phyloP scores from a whole-genome alignment of 106 monocot genomes.

The Vanilla planifolia region DNA sequence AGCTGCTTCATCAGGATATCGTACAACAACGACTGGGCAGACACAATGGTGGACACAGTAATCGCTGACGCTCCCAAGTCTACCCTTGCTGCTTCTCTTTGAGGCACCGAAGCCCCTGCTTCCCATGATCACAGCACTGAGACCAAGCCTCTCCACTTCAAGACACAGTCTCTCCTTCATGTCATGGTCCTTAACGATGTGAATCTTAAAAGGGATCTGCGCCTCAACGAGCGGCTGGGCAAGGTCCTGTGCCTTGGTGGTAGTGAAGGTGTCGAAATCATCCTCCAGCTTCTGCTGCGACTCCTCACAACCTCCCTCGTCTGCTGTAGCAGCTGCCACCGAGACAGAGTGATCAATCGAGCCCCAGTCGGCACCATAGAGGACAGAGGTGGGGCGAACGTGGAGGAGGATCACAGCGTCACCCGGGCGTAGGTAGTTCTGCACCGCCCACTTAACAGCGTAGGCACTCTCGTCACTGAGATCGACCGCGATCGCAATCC shows the following conservation, averaged over 20 bases:
- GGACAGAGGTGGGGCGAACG: conserved; percentile 52
- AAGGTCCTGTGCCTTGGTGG: conserved; percentile 41
- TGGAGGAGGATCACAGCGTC: conserved; percentile 64
- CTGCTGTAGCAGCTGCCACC: neutral
- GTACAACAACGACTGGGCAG: conserved; percentile 49
- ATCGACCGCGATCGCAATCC: conserved; percentile 56
- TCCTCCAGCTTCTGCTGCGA: conserved; percentile 64
- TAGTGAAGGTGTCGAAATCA: conserved; percentile 52
- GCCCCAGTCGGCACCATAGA: conserved; percentile 68
- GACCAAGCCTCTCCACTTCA: conserved; percentile 52
- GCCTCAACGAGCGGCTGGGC: conserved; percentile 44
- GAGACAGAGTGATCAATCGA: conserved; percentile 20
- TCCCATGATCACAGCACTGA: conserved; percentile 64
- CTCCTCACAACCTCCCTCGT: conserved; percentile 5
- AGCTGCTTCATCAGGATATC: conserved; percentile 35
- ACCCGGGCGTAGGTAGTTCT: conserved; percentile 62
- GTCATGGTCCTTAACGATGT: conserved; percentile 68
- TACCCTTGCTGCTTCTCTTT: conserved; percentile 27
- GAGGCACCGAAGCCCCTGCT: conserved; percentile 44
- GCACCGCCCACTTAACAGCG: conserved; percentile 59
- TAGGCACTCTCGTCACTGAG: conserved; percentile 49
- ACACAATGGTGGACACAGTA: conserved; percentile 64
- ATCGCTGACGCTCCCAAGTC: conserved; percentile 59
- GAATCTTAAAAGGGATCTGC: conserved; percentile 57
- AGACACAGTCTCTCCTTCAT: conserved; percentile 71